Evolutionary conservation across 345 rosid species (phyloP).

Genomic region (Citrus australasica): DNA sequence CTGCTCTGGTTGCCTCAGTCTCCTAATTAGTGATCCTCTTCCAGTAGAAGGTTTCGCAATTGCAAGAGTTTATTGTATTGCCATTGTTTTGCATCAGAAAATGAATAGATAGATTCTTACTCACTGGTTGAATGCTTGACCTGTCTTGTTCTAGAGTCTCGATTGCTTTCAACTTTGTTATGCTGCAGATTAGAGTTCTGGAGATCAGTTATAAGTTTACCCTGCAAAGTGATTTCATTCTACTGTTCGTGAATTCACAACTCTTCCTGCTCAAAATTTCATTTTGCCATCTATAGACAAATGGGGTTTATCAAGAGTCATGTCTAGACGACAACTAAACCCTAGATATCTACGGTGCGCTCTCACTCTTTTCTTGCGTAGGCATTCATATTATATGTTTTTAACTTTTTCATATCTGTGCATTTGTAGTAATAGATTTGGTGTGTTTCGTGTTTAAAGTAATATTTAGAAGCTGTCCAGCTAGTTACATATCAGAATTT

Average conservation of each 20-base stretch:
- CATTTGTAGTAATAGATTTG: not conserved
- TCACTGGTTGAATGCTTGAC: not conserved
- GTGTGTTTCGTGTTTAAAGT: not conserved
- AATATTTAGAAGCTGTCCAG: not conserved
- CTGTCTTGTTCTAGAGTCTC: not conserved
- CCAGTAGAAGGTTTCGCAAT: not conserved
- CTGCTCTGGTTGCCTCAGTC: slow-evolving; percentile 1
- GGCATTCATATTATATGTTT: not conserved
- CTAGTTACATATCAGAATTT: not conserved
- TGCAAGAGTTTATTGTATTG: not conserved
- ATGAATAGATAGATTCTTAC: not conserved
- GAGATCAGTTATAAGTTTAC: not conserved
- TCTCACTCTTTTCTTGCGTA: not conserved
- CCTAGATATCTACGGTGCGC: slow-evolving; percentile 9
- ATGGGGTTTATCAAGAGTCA: not conserved
- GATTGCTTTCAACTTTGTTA: not conserved
- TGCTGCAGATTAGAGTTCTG: not conserved
- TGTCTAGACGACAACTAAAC: slow-evolving; percentile 3
- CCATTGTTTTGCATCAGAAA: not conserved
- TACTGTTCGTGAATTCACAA: not conserved
- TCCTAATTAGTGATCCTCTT: not conserved
- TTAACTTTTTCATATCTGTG: not conserved
- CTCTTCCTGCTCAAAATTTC: not conserved
- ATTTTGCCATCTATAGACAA: not conserved
- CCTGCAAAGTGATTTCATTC: not conserved